phyloP scores from a whole-genome alignment of 2,329 filamentous ascomycete genomes.

The Neocucurbitaria cava region DNA sequence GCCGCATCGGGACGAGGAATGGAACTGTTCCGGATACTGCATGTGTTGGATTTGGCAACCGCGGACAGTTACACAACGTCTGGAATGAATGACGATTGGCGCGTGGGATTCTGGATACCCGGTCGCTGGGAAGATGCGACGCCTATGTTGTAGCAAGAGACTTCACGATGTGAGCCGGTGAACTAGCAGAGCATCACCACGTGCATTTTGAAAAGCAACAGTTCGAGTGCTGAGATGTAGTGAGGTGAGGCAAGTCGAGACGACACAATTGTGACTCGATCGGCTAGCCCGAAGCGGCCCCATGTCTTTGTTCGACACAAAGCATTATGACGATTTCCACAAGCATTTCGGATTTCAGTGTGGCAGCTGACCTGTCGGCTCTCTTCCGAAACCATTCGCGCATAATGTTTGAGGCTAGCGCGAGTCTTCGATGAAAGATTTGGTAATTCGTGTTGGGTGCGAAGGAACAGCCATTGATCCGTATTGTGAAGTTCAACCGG shows the following conservation, averaged over 20 bases:
- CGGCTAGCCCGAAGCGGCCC: background rate
- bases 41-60: background rate
- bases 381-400: slow-evolving; percentile 6
- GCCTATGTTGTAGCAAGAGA: background rate
- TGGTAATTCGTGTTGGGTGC: background rate
- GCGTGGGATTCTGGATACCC: background rate
- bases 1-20: slow-evolving; percentile 8
- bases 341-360: background rate
- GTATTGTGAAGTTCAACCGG: too few relatives aligned
- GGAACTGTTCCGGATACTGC: background rate
- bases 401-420: background rate
- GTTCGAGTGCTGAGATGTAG: background rate
- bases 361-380: slow-evolving; percentile 9
- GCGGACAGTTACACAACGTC: background rate
- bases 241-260: background rate
- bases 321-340: background rate
- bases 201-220: background rate
- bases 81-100: background rate
- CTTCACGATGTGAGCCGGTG: background rate
- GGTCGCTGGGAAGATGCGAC: background rate
- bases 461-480: too few relatives aligned
- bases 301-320: slow-evolving; percentile 2
- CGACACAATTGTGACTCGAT: background rate
- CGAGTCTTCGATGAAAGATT: background rate
- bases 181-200: background rate